These are phyloP conservation scores for Akanthomyces muscarius DNA, from an alignment of 2,329 filamentous ascomycete species.

Conservation along the genomic window DNA sequence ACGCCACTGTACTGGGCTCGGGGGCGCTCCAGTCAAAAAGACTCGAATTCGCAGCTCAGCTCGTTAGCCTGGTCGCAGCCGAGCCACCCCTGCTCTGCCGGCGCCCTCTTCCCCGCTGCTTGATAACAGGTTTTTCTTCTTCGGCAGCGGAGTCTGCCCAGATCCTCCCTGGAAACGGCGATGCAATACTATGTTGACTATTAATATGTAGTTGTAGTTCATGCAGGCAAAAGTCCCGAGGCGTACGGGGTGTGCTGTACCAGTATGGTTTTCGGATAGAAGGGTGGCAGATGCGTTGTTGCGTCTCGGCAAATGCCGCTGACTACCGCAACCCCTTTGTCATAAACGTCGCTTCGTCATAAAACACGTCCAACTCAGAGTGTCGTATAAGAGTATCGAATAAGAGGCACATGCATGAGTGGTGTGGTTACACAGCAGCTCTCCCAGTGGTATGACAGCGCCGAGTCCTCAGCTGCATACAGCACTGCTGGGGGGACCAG, in stretches of 20 bases:
- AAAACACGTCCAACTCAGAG: background rate
- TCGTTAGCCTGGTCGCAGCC: background rate
- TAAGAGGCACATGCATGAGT: background rate
- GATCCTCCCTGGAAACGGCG: background rate
- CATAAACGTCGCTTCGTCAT: background rate
- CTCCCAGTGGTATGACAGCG: background rate
- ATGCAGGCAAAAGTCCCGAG: conserved; percentile 2
- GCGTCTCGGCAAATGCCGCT: too few relatives aligned
- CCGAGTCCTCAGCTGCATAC: background rate
- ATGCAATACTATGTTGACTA: background rate
- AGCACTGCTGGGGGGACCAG: background rate
- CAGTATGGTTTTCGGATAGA: background rate
- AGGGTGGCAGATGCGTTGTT: background rate
- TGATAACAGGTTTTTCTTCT: background rate
- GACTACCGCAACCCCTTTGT: background rate
- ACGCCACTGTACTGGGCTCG: background rate
- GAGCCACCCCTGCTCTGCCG: background rate
- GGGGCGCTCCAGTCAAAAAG: background rate
- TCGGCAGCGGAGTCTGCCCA: background rate
- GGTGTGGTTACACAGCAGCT: conserved; percentile 2
- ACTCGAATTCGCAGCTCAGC: background rate
- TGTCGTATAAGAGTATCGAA: background rate
- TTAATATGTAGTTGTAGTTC: conserved; percentile 3
- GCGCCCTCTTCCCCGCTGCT: background rate
- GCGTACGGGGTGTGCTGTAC: background rate